phyloP scores from a whole-genome alignment of 805 yeast species.

The Metschnikowia koreensis region DNA sequence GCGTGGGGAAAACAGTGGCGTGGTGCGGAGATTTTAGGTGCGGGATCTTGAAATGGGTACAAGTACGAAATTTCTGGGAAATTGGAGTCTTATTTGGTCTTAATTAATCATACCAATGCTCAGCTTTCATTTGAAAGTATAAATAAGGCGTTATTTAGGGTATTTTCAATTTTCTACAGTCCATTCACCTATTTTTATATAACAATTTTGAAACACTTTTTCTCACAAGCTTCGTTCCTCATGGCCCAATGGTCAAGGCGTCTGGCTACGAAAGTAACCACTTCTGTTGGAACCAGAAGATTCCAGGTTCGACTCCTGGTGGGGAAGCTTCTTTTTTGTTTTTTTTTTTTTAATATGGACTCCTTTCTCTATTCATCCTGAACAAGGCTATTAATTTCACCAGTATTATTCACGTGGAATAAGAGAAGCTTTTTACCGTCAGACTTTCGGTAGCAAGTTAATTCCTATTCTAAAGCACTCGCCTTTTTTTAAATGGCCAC shows the following conservation, averaged over 20 bases:
- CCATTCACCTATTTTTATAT: background rate
- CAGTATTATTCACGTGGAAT: no score
- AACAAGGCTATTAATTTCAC: no score
- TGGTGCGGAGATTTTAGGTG: background rate
- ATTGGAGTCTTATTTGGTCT: no score
- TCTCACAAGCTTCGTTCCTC: conserved; percentile 50
- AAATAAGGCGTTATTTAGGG: no score
- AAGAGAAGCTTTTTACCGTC: no score
- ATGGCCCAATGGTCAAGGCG: conserved; percentile 78
- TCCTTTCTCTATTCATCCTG: no score
- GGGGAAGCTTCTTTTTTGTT: conserved; percentile 45
- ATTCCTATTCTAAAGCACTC: no score
- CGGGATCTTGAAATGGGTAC: background rate
- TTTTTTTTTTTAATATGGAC: no score
- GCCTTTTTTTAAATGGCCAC: no score
- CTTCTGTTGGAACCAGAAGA: conserved; percentile 50
- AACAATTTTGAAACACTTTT: background rate
- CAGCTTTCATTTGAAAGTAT: no score
- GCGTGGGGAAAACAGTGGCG: background rate
- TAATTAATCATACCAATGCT: no score
- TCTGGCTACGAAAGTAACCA: conserved; percentile 63
- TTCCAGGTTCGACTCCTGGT: conserved; percentile 57
- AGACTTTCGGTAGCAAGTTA: no score
- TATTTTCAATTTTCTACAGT: background rate
- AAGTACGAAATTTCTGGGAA: background rate